phyloP scores from a whole-genome alignment of 371 early-diverging fungal species.

The Rhizopus stolonifer region DNA sequence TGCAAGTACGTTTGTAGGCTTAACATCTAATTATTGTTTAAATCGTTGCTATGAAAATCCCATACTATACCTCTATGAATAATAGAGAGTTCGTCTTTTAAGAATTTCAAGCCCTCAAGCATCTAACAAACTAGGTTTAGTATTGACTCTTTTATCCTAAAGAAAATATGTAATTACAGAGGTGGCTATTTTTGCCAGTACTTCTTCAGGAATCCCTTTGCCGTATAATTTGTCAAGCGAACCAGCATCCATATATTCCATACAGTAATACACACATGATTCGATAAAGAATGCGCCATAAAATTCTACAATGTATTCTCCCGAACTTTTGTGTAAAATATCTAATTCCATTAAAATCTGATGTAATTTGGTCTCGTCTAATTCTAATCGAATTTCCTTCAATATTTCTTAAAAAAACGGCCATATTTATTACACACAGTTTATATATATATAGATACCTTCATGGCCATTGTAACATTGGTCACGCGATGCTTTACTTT shows the following conservation, averaged over 20 bases:
- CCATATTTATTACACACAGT: neutral
- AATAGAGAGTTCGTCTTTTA: constrained; percentile 86
- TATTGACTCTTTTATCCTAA: neutral
- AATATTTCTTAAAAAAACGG: constrained; percentile 24
- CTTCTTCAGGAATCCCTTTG: constrained; percentile 80
- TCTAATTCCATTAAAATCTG: constrained; percentile 32
- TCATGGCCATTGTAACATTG: constrained; percentile 91
- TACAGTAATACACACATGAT: constrained; percentile 91
- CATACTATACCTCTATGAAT: constrained; percentile 76
- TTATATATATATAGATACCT: no score
- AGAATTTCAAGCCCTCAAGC: constrained; percentile 83
- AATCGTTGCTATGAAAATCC: neutral
- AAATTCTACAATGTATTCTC: constrained; percentile 91
- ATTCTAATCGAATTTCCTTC: constrained; percentile 89
- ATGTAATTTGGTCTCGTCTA: constrained; percentile 74
- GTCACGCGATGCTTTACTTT: constrained; percentile 87
- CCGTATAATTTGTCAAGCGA: constrained; percentile 86
- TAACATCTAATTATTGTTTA: constrained; percentile 66
- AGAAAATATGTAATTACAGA: constrained; percentile 57
- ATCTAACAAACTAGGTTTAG: constrained; percentile 48
- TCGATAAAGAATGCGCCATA: constrained; percentile 98
- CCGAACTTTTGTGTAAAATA: constrained; percentile 83
- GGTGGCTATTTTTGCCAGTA: constrained; percentile 75
- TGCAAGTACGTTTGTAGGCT: constrained; percentile 92
- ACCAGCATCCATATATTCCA: constrained; percentile 95